phyloP scores from a whole-genome alignment of 306 rosid genomes.

The Sindora glabra region DNA sequence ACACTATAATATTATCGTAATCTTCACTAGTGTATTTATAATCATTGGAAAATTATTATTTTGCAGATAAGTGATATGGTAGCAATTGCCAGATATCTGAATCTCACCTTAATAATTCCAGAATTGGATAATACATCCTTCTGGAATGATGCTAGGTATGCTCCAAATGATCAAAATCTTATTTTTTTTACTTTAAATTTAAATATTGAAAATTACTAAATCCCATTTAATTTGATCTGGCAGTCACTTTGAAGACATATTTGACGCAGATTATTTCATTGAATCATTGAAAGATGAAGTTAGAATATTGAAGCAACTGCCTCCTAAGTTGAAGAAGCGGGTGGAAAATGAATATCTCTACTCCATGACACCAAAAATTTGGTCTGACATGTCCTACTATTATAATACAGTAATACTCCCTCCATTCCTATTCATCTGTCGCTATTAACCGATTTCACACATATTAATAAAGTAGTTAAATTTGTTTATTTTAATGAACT shows the following conservation, averaged over 20 bases:
- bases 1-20: no score
- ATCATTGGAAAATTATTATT: no score
- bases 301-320: constrained; percentile 55
- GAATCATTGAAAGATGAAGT: constrained; percentile 62
- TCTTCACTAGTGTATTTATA: no score
- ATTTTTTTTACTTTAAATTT: neutral
- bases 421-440: no score
- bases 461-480: no score
- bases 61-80: constrained; percentile 75
- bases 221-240: neutral
- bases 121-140: constrained; percentile 56
- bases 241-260: constrained; percentile 61
- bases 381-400: constrained; percentile 59
- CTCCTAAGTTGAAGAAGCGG: constrained; percentile 51
- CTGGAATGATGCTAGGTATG: constrained; percentile 62
- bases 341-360: constrained; percentile 43
- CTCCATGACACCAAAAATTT: constrained; percentile 55
- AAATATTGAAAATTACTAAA: neutral
- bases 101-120: constrained; percentile 53
- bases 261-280: no score
- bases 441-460: no score
- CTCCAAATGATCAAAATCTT: neutral
- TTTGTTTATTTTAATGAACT: no score
- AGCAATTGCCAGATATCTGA: constrained; percentile 53
- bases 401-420: constrained; percentile 39